Conservation (phyloP, 257 asterid genomes). For the Nicotiana sylvestris region DNA sequence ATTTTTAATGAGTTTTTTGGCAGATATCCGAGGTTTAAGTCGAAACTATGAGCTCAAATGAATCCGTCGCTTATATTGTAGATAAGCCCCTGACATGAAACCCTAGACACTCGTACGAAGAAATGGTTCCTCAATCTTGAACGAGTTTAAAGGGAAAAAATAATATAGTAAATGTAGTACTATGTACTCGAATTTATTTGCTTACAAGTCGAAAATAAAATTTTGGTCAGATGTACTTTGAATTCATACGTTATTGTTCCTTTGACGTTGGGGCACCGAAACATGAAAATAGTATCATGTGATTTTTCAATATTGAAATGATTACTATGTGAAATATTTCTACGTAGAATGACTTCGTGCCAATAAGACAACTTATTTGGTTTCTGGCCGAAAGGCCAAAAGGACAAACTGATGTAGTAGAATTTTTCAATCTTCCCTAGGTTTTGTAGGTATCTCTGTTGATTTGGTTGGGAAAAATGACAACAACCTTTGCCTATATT, state of each 20-base stretch:
- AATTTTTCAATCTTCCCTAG: background rate
- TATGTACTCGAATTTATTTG: too few relatives aligned
- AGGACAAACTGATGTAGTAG: background rate
- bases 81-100: too few relatives aligned
- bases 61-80: too few relatives aligned
- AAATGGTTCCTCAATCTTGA: background rate
- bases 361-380: slow-evolving; percentile 1
- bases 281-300: background rate
- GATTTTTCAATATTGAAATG: slow-evolving; percentile 9
- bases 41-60: too few relatives aligned
- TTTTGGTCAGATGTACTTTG: background rate
- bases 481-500: background rate
- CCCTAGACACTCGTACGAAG: background rate
- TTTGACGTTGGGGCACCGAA: slow-evolving; percentile 11
- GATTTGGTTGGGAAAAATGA: background rate
- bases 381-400: background rate
- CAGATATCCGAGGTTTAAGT: too few relatives aligned
- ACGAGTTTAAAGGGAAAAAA: background rate
- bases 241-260: background rate
- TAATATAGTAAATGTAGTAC: background rate
- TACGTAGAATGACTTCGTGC: background rate
- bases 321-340: slow-evolving; percentile 4
- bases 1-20: too few relatives aligned
- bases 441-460: background rate
- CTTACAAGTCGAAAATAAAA: background rate